Evolutionary conservation across 116 monocot species (phyloP).

Genomic region (Phalaenopsis hybrid): DNA sequence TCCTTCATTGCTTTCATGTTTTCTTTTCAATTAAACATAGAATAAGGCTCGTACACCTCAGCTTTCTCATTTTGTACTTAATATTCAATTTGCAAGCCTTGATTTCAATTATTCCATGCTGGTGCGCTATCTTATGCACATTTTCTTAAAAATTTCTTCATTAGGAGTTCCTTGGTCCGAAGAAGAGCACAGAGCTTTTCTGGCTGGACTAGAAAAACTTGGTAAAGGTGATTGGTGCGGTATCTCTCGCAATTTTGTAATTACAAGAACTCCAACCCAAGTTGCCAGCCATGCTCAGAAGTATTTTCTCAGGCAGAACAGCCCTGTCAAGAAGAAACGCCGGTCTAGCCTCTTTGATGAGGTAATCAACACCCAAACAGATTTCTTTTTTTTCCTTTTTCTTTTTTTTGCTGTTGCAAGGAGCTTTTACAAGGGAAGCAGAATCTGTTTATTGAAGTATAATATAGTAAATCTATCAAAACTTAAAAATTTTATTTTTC

Average conservation of each 20-base stretch:
- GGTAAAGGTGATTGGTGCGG: constrained; percentile 9
- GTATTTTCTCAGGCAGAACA: constrained; percentile 10
- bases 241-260: constrained; percentile 7
- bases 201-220: constrained; percentile 8
- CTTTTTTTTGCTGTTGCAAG: too few species aligned
- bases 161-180: constrained; percentile 9
- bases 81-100: neutral
- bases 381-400: neutral
- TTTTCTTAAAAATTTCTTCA: neutral
- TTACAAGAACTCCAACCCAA: constrained; percentile 10
- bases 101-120: neutral
- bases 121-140: too few species aligned
- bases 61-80: neutral
- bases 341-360: constrained; percentile 11
- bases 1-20: too few species aligned
- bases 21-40: too few species aligned
- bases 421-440: neutral
- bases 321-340: neutral
- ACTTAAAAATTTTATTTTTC: too few species aligned
- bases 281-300: constrained; percentile 16
- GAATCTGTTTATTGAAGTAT: neutral
- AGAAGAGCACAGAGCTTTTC: constrained; percentile 10
- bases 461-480: too few species aligned
- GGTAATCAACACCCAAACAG: neutral
- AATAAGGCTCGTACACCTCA: too few species aligned